Base-by-base conservation (phyloP, 1,284 basidiomycete genomes). In the Wolfiporia cocos region DNA sequence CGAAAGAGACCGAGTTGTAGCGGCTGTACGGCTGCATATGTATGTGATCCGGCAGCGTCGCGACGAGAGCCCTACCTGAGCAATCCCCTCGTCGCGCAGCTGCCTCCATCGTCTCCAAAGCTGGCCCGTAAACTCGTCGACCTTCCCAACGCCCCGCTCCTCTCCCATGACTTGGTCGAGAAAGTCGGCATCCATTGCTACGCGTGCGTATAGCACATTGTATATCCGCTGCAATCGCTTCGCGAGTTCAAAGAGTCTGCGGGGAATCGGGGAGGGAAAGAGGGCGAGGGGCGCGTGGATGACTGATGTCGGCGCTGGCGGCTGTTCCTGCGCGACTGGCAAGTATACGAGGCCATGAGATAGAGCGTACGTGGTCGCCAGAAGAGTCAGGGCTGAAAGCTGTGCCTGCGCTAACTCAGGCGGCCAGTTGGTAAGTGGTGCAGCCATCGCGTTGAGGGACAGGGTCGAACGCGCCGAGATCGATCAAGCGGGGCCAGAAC, bases 1-100 rank as follows among this genome's bases (percentile, higher is more conserved):
- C 96, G 75, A 64, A 97, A 97, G n/a, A 99, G 68, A 10, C 94
- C 93, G 9, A 99, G 74, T 49, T 95, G 87, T 18, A 91, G 66
- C 2, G 81, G 76, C 88, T 97, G 57, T 6, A 37, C 10, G 23
- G 20, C 28, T 35, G 26, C 23, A 6, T 15, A 7, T 37, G 11
- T 18, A 39, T 19, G 10, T 32, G 14, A 39, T 29, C 9, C 26
- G 28, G 18, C 5, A 31, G 1, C 15, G 20, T 5, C 17, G n/a
- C 26, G 20, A 14, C 17, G n/a, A 24, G 7, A 7, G 6, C 36
- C 52, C 28, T 45, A 74, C 73, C 65, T 71, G 70, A n/a, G 71
- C 60, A 5, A 73, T 45, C 3, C 68, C 70, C 39, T 82, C 74
- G 17, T 85, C 76, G 46, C 86, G 71, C 34, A 94, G 66, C 28